These are phyloP conservation scores for Diaporthe sp. DNA, from an alignment of 2,329 filamentous ascomycete genomes.

Conservation along the genomic window DNA sequence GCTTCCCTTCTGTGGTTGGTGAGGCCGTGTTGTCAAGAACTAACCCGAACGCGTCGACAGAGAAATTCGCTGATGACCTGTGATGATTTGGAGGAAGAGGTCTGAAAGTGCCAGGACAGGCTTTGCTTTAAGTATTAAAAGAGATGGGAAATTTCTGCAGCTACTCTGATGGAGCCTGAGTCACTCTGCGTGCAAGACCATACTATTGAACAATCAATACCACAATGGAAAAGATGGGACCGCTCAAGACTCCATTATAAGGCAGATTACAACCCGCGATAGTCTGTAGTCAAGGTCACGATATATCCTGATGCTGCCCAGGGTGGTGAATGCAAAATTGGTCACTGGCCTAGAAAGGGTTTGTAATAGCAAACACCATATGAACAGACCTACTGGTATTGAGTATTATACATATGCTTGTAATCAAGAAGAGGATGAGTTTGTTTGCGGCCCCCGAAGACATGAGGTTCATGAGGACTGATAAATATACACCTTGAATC, in stretches of 20 bases:
- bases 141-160: neutral
- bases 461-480: neutral
- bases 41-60: neutral
- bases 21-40: neutral
- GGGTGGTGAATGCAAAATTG: neutral
- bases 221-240: conserved; percentile 7
- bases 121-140: neutral
- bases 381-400: neutral
- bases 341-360: neutral
- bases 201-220: neutral
- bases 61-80: neutral
- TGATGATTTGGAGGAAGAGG: neutral
- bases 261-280: neutral
- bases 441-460: too few relatives aligned
- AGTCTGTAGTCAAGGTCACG: neutral
- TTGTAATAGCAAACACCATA: neutral
- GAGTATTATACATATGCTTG: too few relatives aligned
- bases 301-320: neutral
- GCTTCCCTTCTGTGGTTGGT: too few relatives aligned
- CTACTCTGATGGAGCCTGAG: neutral
- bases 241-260: neutral
- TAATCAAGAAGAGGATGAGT: too few relatives aligned
- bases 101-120: neutral
- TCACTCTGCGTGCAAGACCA: neutral
- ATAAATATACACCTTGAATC: neutral